Evolutionary conservation across 2,329 filamentous ascomycete genomes (phyloP).

Genomic region (Botrytis hyacinthi): DNA sequence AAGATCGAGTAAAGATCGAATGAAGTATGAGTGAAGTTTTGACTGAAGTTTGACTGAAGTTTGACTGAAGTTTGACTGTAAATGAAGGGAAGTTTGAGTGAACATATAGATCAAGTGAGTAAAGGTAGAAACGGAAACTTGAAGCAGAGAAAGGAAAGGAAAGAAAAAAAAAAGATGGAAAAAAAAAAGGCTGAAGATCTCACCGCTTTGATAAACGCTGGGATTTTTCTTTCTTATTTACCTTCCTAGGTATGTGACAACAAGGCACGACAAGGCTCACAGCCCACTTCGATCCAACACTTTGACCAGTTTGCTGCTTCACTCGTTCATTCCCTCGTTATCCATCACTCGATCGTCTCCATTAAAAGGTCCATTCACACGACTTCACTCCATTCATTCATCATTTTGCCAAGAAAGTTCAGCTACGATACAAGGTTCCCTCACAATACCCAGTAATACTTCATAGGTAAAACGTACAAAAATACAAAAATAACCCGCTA

Average conservation of each 20-base stretch:
- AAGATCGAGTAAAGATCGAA: too few species aligned
- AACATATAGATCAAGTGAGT: too few species aligned
- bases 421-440: background rate
- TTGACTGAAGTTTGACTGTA: too few species aligned
- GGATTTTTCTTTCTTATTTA: background rate
- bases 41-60: too few species aligned
- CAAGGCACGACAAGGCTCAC: background rate
- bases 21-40: too few species aligned
- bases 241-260: background rate
- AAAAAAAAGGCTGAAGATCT: background rate
- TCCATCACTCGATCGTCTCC: background rate
- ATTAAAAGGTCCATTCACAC: too few species aligned
- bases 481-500: background rate
- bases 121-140: background rate
- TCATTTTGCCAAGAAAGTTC: background rate
- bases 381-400: background rate
- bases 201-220: constrained; percentile 4
- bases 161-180: background rate
- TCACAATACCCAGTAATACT: too few species aligned
- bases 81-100: too few species aligned
- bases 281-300: background rate
- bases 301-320: background rate
- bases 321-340: background rate
- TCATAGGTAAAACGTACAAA: too few species aligned
- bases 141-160: background rate